A percentile compares a stretch with the other conserved stretches of the same genome.
phyloP scores from a whole-genome alignment of 2,329 filamentous ascomycete species.

The Calonectria fujianensis region DNA sequence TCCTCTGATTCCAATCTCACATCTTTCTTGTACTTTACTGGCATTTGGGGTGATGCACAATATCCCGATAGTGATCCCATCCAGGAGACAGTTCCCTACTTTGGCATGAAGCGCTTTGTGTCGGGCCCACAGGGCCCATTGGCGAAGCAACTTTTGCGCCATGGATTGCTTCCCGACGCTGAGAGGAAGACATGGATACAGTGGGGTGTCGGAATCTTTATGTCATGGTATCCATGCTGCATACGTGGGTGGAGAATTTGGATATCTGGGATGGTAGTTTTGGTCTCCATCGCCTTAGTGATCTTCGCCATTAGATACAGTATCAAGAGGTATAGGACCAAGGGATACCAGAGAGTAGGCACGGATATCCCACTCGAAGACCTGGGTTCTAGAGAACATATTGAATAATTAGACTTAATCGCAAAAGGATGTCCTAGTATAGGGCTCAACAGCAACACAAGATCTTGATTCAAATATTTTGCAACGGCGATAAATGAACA shows the following conservation, averaged over 20 bases:
- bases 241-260: slow-evolving; percentile 59
- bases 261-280: slow-evolving; percentile 49
- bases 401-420: too few species aligned
- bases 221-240: slow-evolving; percentile 59
- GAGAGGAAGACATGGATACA: slow-evolving; percentile 54
- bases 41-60: slow-evolving; percentile 58
- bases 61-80: slow-evolving; percentile 58
- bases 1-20: slow-evolving; percentile 53
- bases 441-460: too few species aligned
- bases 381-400: not conserved
- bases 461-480: too few species aligned
- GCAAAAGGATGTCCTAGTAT: too few species aligned
- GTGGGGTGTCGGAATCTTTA: slow-evolving; percentile 53
- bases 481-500: too few species aligned
- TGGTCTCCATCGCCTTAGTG: slow-evolving; percentile 29
- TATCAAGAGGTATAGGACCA: not conserved
- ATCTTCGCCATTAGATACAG: slow-evolving; percentile 31
- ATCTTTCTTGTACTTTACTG: slow-evolving; percentile 59
- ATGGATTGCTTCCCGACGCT: slow-evolving; percentile 56
- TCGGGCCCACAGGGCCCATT: slow-evolving; percentile 58
- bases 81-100: slow-evolving; percentile 55
- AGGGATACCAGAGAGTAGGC: not conserved
- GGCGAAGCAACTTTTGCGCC: slow-evolving; percentile 58
- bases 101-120: slow-evolving; percentile 59
- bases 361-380: not conserved